Conservation (phyloP, 805 yeast species). For the Pichia pseudocactophila region DNA sequence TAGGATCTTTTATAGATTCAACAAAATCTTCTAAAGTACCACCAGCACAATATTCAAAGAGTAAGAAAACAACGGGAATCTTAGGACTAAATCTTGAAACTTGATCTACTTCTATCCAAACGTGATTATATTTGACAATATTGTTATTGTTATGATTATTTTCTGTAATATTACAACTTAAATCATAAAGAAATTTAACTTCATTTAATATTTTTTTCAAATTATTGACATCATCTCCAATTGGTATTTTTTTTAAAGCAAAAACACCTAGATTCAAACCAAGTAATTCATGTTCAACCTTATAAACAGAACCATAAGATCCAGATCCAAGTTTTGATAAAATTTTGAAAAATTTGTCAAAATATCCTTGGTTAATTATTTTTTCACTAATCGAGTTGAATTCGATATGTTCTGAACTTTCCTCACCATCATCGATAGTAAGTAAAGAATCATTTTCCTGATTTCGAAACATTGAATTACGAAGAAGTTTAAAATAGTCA, state of each 20-base stretch:
- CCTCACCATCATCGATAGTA: constrained; percentile 3
- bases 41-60: constrained; percentile 84
- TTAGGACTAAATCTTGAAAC: constrained; percentile 45
- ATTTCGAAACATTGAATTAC: constrained; percentile 3
- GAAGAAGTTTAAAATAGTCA: constrained; percentile 25
- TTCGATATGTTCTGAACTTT: not conserved
- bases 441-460: not conserved
- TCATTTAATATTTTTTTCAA: constrained; percentile 65
- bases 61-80: constrained; percentile 57
- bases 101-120: constrained; percentile 72
- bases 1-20: constrained; percentile 28
- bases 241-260: constrained; percentile 78
- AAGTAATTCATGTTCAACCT: constrained; percentile 75
- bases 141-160: constrained; percentile 21
- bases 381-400: constrained; percentile 21
- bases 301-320: constrained; percentile 74
- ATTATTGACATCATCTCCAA: constrained; percentile 68
- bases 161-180: constrained; percentile 25
- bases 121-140: constrained; percentile 80
- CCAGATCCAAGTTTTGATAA: constrained; percentile 66
- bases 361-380: constrained; percentile 78
- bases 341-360: constrained; percentile 57
- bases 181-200: constrained; percentile 58
- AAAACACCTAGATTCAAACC: constrained; percentile 65
- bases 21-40: constrained; percentile 75